phyloP scores from a whole-genome alignment of 1,284 basidiomycete genomes.

The Rhodofomes roseus region DNA sequence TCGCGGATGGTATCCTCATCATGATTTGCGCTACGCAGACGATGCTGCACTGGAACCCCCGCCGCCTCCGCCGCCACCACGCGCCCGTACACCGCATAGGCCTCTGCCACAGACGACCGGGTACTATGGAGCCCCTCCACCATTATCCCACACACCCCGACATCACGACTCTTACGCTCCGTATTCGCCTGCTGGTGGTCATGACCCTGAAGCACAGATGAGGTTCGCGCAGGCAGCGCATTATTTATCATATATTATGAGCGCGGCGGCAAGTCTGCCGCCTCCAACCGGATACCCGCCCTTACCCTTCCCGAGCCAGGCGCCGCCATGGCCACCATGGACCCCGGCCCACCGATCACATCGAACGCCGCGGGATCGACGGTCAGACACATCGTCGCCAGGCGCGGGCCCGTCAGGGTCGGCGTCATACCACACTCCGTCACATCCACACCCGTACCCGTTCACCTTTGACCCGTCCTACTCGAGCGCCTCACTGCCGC shows the following conservation, averaged over 20 bases:
- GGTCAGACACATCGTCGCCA: conserved; percentile 11
- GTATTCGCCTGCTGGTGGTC: conserved; percentile 10
- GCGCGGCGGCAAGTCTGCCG: conserved; percentile 10
- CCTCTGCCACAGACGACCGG: conserved; percentile 7
- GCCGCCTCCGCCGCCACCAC: not conserved
- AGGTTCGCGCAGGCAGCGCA: conserved; percentile 34
- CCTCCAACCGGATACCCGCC: conserved; percentile 5
- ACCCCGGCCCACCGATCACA: conserved; percentile 7
- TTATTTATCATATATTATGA: conserved; percentile 28
- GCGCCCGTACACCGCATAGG: conserved; percentile 1
- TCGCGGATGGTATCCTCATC: not conserved
- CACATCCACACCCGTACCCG: conserved; percentile 34
- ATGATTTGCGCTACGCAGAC: conserved; percentile 6
- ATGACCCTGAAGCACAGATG: conserved; percentile 32
- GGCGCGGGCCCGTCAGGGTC: conserved; percentile 18
- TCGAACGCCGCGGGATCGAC: not conserved
- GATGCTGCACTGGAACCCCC: not conserved
- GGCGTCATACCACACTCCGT: conserved; percentile 33
- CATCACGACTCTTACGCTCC: conserved; percentile 9
- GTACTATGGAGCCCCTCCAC: not conserved
- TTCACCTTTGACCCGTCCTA: conserved; percentile 37
- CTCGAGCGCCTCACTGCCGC: conserved; percentile 43
- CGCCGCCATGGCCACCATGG: conserved; percentile 6
- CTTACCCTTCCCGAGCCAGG: conserved; percentile 9
- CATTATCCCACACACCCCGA: conserved; percentile 12